A percentile compares a stretch with the other conserved stretches of the same genome.
Conservation (phyloP, 176 grass and related monocot genomes). For the Lolium multiflorum region DNA sequence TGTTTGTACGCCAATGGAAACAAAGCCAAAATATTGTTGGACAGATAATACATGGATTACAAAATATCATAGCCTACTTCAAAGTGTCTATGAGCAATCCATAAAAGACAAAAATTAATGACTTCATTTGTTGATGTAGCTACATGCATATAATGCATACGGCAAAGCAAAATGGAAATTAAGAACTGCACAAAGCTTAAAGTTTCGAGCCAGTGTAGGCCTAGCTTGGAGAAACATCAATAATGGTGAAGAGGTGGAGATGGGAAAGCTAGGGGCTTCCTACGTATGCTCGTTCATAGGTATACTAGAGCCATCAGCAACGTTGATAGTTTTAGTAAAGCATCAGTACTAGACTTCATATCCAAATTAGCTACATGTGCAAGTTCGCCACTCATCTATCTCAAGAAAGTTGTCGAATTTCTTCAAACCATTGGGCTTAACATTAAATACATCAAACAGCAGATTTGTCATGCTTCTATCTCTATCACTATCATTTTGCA, state of each 20-base stretch:
- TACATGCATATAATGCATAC: no score
- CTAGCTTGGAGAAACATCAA: constrained; percentile 94
- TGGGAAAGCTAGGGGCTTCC: constrained; percentile 88
- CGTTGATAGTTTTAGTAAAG: no score
- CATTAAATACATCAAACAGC: no score
- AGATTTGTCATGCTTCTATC: constrained; percentile 46
- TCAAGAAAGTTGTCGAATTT: constrained; percentile 99
- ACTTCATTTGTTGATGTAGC: no score
- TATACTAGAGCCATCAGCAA: constrained; percentile 65
- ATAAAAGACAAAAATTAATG: no score
- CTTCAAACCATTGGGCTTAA: constrained; percentile 78
- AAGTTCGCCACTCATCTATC: constrained; percentile 85
- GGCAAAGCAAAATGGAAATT: background rate
- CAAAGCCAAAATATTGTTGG: no score
- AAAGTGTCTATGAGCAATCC: no score
- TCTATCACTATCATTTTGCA: constrained; percentile 43
- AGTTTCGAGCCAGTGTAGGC: constrained; percentile 53
- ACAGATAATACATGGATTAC: no score
- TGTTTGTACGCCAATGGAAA: no score
- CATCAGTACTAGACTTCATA: constrained; percentile 73
- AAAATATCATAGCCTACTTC: no score
- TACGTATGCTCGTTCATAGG: constrained; percentile 73
- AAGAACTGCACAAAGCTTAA: constrained; percentile 61
- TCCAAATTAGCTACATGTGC: constrained; percentile 76
- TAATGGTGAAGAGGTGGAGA: constrained; percentile 99